Conservation (phyloP, 768 basidiomycete species). For the Russula emetica region DNA sequence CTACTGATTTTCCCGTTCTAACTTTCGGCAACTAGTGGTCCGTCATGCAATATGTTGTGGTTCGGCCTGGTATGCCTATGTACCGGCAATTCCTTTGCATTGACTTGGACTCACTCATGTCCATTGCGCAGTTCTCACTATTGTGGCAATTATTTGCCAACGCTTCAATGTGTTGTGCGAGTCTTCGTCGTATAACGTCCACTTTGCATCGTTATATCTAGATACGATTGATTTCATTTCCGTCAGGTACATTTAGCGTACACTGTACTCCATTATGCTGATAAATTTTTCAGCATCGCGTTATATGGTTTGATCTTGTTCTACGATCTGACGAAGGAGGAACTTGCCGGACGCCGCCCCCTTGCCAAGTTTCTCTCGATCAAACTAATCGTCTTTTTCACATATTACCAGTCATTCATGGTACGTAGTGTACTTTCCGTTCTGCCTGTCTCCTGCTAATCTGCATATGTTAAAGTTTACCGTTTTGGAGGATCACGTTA, state of each 20-base stretch:
- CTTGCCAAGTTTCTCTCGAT: conserved; percentile 83
- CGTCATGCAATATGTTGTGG: conserved; percentile 83
- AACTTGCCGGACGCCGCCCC: conserved; percentile 71
- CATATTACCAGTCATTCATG: conserved; percentile 81
- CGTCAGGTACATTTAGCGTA: conserved; percentile 54
- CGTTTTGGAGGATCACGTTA: conserved; percentile 62
- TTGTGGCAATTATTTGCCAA: conserved; percentile 77
- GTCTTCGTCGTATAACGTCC: conserved; percentile 51
- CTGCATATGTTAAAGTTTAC: conserved; percentile 46
- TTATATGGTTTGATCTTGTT: conserved; percentile 83
- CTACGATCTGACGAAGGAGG: conserved; percentile 76
- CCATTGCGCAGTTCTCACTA: conserved; percentile 46
- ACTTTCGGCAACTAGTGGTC: conserved; percentile 52
- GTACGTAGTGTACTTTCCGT: conserved; percentile 34
- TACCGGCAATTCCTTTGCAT: not conserved
- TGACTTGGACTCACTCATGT: conserved; percentile 9
- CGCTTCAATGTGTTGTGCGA: conserved; percentile 65
- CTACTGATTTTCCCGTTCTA: conserved; percentile 4
- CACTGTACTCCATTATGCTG: not conserved
- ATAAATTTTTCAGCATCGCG: conserved; percentile 52
- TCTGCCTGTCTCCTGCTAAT: too few relatives aligned
- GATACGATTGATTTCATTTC: conserved; percentile 73
- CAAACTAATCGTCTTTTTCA: conserved; percentile 84
- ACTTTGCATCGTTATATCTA: conserved; percentile 67
- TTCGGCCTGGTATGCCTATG: conserved; percentile 48